These are phyloP conservation scores for Daldinia grandis DNA, from an alignment of 495 filamentous ascomycete genomes.

Conservation along the genomic window DNA sequence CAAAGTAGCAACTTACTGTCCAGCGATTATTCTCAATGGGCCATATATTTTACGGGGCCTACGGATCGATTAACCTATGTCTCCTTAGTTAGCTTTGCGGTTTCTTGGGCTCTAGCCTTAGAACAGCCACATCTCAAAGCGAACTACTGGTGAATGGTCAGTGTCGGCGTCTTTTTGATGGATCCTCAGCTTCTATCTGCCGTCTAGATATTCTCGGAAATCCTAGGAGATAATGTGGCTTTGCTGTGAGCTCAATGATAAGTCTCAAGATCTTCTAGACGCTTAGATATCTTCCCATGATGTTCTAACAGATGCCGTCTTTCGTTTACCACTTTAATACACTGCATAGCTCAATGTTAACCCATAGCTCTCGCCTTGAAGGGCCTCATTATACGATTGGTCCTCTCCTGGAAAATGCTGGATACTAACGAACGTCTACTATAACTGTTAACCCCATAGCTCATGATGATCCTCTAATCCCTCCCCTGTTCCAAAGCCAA, in stretches of 20 bases:
- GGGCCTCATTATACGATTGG: background rate
- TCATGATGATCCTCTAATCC: background rate
- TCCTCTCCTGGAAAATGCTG: background rate
- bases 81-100: background rate
- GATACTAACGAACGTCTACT: background rate
- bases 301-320: background rate
- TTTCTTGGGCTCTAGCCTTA: background rate
- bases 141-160: background rate
- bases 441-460: background rate
- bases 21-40: background rate
- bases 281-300: background rate
- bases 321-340: background rate
- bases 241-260: background rate
- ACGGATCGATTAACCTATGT: no score
- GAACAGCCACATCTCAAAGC: background rate
- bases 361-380: background rate
- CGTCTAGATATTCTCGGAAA: background rate
- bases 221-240: background rate
- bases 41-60: background rate
- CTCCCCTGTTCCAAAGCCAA: background rate
- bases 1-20: background rate
- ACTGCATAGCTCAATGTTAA: background rate
- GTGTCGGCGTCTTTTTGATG: background rate
- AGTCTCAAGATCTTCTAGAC: background rate
- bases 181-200: background rate